These are phyloP conservation scores for Neocallimastix lanati DNA, from an alignment of 192 early-diverging fungal genomes.

Conservation along the genomic window DNA sequence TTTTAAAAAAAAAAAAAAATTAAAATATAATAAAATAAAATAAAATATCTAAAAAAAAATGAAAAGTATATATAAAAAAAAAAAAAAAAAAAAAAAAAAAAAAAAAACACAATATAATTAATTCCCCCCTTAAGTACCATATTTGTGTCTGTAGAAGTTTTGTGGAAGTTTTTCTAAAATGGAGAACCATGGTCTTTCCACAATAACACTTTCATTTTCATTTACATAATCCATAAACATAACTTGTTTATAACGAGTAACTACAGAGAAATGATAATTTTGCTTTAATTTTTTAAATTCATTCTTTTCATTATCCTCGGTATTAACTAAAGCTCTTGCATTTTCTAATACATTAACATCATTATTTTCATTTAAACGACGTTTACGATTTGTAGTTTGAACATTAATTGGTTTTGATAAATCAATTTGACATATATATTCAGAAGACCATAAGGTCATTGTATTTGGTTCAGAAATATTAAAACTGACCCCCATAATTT, in stretches of 20 bases:
- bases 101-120: too few species aligned
- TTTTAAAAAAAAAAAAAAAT: too few species aligned
- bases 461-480: conserved; percentile 40
- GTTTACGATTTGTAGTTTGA: not conserved
- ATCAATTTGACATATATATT: conserved; percentile 57
- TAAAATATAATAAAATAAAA: too few species aligned
- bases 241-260: conserved; percentile 65
- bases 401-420: conserved; percentile 21
- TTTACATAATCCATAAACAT: conserved; percentile 61
- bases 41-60: too few species aligned
- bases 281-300: conserved; percentile 19
- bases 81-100: too few species aligned
- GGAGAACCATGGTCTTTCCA: conserved; percentile 72
- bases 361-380: not conserved
- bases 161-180: conserved; percentile 60
- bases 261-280: conserved; percentile 27
- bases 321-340: conserved; percentile 3
- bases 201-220: conserved; percentile 54
- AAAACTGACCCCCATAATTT: conserved; percentile 52
- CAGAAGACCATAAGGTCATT: conserved; percentile 48
- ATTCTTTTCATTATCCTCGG: conserved; percentile 21
- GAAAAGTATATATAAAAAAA: too few species aligned
- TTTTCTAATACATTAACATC: not conserved
- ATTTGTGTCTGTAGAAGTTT: conserved; percentile 68
- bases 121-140: conserved; percentile 37